phyloP scores from a whole-genome alignment of 345 rosid genomes.

The Bruguiera sexangula region DNA sequence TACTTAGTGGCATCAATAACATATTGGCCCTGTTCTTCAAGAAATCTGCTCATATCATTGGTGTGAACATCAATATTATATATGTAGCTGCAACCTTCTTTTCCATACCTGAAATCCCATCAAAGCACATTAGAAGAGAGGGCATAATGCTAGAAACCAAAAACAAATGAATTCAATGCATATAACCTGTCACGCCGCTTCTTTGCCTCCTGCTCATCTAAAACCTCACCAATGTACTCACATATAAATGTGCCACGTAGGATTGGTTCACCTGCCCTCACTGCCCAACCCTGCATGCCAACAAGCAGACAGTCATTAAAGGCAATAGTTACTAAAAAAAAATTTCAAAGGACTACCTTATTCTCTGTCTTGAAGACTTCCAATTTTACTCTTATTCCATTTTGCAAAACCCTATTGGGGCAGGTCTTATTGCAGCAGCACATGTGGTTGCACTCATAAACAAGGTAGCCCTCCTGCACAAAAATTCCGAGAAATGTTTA shows the following conservation, averaged over 20 bases:
- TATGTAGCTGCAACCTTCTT: slow-evolving; percentile 59
- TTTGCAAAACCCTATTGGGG: slow-evolving; percentile 86
- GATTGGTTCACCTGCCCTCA: slow-evolving; percentile 81
- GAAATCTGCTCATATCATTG: slow-evolving; percentile 80
- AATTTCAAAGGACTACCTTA: slow-evolving; percentile 50
- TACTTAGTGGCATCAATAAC: slow-evolving; percentile 74
- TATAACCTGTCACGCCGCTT: slow-evolving; percentile 61
- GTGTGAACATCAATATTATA: slow-evolving; percentile 58
- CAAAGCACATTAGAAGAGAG: not conserved
- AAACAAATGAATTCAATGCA: not conserved
- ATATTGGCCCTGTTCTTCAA: slow-evolving; percentile 54
- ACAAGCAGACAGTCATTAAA: slow-evolving; percentile 4
- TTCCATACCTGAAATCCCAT: slow-evolving; percentile 48
- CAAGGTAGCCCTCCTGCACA: slow-evolving; percentile 91
- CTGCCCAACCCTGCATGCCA: slow-evolving; percentile 80
- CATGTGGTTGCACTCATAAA: slow-evolving; percentile 85
- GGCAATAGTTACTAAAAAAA: slow-evolving; percentile 8
- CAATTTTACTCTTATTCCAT: slow-evolving; percentile 60
- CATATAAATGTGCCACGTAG: slow-evolving; percentile 81
- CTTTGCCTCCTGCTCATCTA: slow-evolving; percentile 61
- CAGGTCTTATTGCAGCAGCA: slow-evolving; percentile 75
- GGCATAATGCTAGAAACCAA: not conserved
- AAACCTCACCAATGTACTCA: slow-evolving; percentile 80
- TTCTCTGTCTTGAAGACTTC: slow-evolving; percentile 77
- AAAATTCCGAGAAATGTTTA: slow-evolving; percentile 12